phyloP scores from a whole-genome alignment of 2,329 filamentous ascomycete species.

The Diaporthe sp. region DNA sequence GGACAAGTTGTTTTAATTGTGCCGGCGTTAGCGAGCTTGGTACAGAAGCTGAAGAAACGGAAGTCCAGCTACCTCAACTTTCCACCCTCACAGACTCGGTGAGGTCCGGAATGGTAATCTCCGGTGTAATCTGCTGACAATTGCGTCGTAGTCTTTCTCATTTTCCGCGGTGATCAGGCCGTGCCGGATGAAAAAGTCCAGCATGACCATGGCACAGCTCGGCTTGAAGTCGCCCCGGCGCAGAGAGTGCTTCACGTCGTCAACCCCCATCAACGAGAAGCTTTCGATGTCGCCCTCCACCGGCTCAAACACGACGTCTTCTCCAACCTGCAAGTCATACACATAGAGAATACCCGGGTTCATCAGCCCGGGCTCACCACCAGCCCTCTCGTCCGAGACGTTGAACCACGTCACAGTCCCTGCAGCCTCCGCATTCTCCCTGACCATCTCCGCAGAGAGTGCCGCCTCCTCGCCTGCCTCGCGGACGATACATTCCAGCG shows the following conservation, averaged over 20 bases:
- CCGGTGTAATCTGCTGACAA: slow-evolving; percentile 15
- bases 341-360: slow-evolving; percentile 65
- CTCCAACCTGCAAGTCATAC: slow-evolving; percentile 77
- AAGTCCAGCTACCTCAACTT: background rate
- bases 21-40: background rate
- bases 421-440: slow-evolving; percentile 38
- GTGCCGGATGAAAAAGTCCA: slow-evolving; percentile 86
- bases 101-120: slow-evolving; percentile 5
- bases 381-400: slow-evolving; percentile 13
- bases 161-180: slow-evolving; percentile 78
- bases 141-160: slow-evolving; percentile 68
- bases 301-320: slow-evolving; percentile 70
- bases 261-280: slow-evolving; percentile 74
- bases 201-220: slow-evolving; percentile 80
- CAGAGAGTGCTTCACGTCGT: slow-evolving; percentile 69
- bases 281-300: slow-evolving; percentile 82
- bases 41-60: background rate
- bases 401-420: slow-evolving; percentile 45
- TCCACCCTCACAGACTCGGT: background rate
- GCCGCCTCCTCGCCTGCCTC: slow-evolving; percentile 80
- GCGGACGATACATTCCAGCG: slow-evolving; percentile 75
- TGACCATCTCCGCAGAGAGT: slow-evolving; percentile 45
- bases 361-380: slow-evolving; percentile 32
- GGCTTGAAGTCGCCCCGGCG: slow-evolving; percentile 81
- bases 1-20: background rate